Evolutionary conservation across 1,139 yeast species (phyloP), one percentile per base, ranked within the genome.

Genomic region (Taphrina deformans): DNA sequence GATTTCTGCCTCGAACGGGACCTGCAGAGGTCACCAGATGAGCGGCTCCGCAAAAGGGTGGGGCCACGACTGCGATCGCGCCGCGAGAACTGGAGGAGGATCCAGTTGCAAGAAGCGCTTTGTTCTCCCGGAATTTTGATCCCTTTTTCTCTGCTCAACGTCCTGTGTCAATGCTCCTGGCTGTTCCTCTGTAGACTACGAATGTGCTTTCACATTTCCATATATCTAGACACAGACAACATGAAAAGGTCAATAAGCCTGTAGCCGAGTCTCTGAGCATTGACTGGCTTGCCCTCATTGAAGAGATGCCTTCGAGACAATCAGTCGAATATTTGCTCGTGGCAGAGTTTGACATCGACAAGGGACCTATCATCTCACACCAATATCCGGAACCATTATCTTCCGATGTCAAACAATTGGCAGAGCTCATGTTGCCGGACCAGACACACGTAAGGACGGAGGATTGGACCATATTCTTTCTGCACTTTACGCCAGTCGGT

Each of bases 361-460:
- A 82, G 69, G 89, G 89, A 1, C 88, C 88, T 1, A 77, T 80
- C 3, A 75, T 85, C 53, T 72, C 79, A 56, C 81, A 79, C 71
- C 85, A 82, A 70, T 82, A 80, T 70, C 89, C 89, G 2, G 70
- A 72, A 38, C 76, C 76, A 24, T 73, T 83, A 16, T 83, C 83
- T 1, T 85, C 85, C 5, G 79, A 80, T 67, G 69, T 70, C 29
- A 65, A 62, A n/a, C 58, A 53, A n/a, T 61, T 68, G n/a, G 70
- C 70, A 5, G 88, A 85, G 72, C 77, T 85, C 58, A 83, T 85
- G 85, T 75, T 85, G 50, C 89, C 89, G 0, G 89, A 85, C 71
- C 87, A 84, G 72, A 82, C 83, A 55, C 88, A 85, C 72, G 82
- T 80, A 65, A 73, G 88, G 55, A 77, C 77, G 33, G 87, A 85